Evolutionary conservation across 1,139 yeast genomes (phyloP), one percentile per base, ranked within the genome.

Genomic region (Nadsonia starkeyi-henricii): DNA sequence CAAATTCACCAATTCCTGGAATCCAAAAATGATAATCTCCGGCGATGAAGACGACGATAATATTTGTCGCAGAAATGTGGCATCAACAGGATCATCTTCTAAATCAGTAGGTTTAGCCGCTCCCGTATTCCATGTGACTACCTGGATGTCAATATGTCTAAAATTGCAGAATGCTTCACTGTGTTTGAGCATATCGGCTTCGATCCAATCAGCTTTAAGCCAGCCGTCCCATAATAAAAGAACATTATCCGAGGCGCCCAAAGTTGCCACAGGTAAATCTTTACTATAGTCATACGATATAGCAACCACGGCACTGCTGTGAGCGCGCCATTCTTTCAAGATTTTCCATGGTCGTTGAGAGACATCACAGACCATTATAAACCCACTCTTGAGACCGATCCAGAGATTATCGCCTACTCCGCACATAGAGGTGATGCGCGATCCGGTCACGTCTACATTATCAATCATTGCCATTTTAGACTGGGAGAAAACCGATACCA

Each of bases 1-100:
- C 50, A 91, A 68, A 57, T 89, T 97, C 43, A 91, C 85, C 44
- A 91, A 79, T 61, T 91, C 99, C 62, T 93, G 98, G 53, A 91
- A 75, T 0, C 98, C 98, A 54, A 91, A 71, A 1, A 88, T 85
- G 51, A 83, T 80, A 39, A 91, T 69, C 55, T 91, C 96, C 0
- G 88, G 82, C n/a, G 53, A 50, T 7, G 52, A 56, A 1, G 52
- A 52, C 7, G 50, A 44, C 18, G 57, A 37, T 30, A 51, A 45
- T 23, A 43, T 45, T 21, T 47, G 51, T 45, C 49, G 54, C 55
- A 62, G 46, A 52, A 58, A 55, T 33, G 48, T 50, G 5, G 51
- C 46, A 42, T 57, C 58, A 7, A 54, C 49, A 7, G 45, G 47
- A 30, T 54, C 55, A 2, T 54, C 48, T n/a, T 58, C 62, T 44